Base-by-base conservation (phyloP, 345 rosid genomes). In the Ceriops tagal region DNA sequence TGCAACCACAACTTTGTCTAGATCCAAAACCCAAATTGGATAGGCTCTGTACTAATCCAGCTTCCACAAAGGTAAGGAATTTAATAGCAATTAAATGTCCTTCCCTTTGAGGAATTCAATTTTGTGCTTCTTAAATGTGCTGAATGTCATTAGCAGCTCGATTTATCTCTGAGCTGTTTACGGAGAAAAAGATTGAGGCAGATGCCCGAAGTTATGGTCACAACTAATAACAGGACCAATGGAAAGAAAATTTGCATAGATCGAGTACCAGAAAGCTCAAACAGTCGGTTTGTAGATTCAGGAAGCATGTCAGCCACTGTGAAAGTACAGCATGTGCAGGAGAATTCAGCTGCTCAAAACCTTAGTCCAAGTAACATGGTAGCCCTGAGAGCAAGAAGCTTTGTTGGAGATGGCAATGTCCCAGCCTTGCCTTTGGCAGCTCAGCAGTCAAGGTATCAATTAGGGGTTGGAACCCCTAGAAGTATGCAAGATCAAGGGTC, bases 21-120 rank as follows among this genome's bases (percentile, higher is more conserved):
- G 98, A 95, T 85, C 99, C 98, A 74, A 75, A 80, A 65, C 98
- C 99, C 53, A 86, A 87, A 77, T 80, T 95, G 78, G 96, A 95
- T 78, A 87, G 87, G 83, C 92, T 95, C 65, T 84, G 83, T 78
- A 59, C 71, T 63, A 77, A 65, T 55, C 85, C 83, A 51, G 82
- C 85, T 69, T 71, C 87, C 2, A 66, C 75, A 35, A 86, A 86
- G 91, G 99, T 96, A 81, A 75, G 51, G 11, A 64, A 30, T 69
- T 66, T 49, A 49, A 32, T 9, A 11, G 55, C 31, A 6, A 6
- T 19, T 56, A 6, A 27, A n/a, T 39, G 28, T 64, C 21, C 31
- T 53, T 61, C 35, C 22, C 55, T 22, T 65, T 60, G 68, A 47
- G 49, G 61, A 75, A 58, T 5, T 39, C 18, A 8, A 47, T 30